Evolutionary conservation across 805 yeast species (phyloP).

Genomic region (Ogataea sp.): DNA sequence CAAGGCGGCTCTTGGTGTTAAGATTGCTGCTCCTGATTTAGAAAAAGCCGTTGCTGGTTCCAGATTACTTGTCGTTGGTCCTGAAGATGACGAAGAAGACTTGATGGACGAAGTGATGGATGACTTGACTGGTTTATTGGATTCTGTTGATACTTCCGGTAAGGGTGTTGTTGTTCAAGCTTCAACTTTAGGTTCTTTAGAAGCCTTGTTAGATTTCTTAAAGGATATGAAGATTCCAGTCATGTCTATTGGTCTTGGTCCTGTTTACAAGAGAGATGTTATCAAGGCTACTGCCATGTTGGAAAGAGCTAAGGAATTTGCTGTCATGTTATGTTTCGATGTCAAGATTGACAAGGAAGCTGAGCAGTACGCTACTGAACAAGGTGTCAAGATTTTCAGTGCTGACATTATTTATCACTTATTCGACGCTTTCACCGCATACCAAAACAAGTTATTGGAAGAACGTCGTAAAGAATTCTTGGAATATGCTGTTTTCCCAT

Average conservation of each 20-base stretch:
- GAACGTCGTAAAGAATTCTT: slow-evolving; percentile 82
- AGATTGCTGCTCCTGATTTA: slow-evolving; percentile 94
- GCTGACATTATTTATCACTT: slow-evolving; percentile 96
- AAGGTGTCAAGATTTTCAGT: slow-evolving; percentile 83
- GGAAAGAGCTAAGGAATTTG: slow-evolving; percentile 90
- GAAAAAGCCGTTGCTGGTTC: slow-evolving; percentile 99
- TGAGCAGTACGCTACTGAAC: slow-evolving; percentile 93
- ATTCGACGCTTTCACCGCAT: slow-evolving; percentile 89
- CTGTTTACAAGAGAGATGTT: slow-evolving; percentile 95
- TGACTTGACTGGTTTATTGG: slow-evolving; percentile 88
- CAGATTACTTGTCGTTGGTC: slow-evolving; percentile 87
- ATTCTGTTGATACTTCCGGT: slow-evolving; percentile 91
- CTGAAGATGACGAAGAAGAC: slow-evolving; percentile 96
- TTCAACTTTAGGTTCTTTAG: slow-evolving; percentile 95
- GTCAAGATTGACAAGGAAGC: slow-evolving; percentile 97
- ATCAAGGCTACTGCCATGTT: slow-evolving; percentile 97
- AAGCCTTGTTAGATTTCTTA: slow-evolving; percentile 93
- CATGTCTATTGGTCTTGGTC: slow-evolving; percentile 97
- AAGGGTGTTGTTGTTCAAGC: slow-evolving; percentile 98
- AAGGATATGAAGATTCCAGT: slow-evolving; percentile 99
- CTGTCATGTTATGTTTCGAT: slow-evolving; percentile 98
- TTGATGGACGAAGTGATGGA: slow-evolving; percentile 98
- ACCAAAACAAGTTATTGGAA: slow-evolving; percentile 83
- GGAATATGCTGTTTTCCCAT: slow-evolving; percentile 89
- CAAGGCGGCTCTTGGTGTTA: slow-evolving; percentile 98